Evolutionary conservation across 345 rosid species (phyloP).

Genomic region (Nephelium lappaceum): DNA sequence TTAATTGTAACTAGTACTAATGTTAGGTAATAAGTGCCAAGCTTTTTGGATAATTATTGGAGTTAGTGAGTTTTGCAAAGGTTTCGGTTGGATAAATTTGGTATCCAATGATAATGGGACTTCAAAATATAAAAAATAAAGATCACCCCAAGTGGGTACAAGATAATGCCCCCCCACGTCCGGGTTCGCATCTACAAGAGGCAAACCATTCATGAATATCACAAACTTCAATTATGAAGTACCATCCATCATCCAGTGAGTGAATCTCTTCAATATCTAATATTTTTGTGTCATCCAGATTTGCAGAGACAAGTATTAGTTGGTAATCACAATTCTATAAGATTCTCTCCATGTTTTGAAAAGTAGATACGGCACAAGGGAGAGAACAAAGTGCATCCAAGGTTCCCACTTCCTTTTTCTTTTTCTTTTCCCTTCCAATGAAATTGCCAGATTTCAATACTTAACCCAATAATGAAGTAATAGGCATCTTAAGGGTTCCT

Average conservation of each 20-base stretch:
- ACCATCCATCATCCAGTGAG: too few species aligned
- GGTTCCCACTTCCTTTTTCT: too few species aligned
- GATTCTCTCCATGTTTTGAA: not conserved
- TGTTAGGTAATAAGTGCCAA: not conserved
- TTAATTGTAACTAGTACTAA: not conserved
- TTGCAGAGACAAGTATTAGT: not conserved
- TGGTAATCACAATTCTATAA: not conserved
- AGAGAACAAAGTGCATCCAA: not conserved
- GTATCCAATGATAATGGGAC: constrained; percentile 8
- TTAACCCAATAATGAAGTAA: too few species aligned
- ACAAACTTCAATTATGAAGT: constrained; percentile 5
- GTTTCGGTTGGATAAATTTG: constrained; percentile 6
- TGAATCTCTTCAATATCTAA: not conserved
- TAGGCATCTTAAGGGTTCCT: too few species aligned
- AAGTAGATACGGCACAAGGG: not conserved
- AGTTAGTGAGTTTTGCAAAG: not conserved
- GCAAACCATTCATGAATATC: not conserved
- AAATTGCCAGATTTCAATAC: too few species aligned
- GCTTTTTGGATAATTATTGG: constrained; percentile 7
- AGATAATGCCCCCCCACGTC: not conserved
- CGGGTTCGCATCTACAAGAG: not conserved
- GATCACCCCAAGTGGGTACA: not conserved
- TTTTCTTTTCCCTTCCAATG: too few species aligned
- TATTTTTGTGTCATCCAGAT: not conserved
- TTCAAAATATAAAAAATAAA: not conserved